Evolutionary conservation across 768 basidiomycete genomes (phyloP), one percentile per base, ranked within the genome.

Genomic region (Trametopsis cervina): DNA sequence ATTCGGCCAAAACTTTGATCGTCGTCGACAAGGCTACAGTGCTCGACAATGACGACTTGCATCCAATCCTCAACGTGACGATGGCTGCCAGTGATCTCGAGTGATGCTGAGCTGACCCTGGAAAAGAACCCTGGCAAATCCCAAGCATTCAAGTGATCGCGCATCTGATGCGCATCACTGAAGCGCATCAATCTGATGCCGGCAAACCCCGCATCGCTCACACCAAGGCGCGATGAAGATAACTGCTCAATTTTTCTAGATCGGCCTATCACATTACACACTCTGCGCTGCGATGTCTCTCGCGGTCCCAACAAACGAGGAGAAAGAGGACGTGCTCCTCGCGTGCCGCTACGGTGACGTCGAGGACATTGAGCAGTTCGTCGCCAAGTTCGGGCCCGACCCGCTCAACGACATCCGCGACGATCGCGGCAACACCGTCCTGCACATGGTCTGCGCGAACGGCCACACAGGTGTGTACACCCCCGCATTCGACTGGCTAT

Each of bases 381-480:
- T 87, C 22, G 63, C 73, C 18, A 67, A 70, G 29, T 85, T 80
- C 61, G 82, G 86, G 9, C 48, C 66, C 1, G 67, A 67, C 4
- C 49, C 74, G 0, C 66, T 89, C 11, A 64, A 65, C 33, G 60
- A 63, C 29, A 65, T 80, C 11, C 76, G 72, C 36, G 93, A 95
- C 67, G 83, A 83, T 37, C 78, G 86, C 60, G 83, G 78, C 33
- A 96, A 92, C 69, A 81, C 77, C 2, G 68, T 82, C 35, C 68
- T 96, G 33, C 93, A 96, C 63, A 95, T 95, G 92, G 72, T 77
- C 12, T 81, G 79, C 48, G 93, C 77, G 1, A 97, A 97, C 65
- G 93, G 93, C 0, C 93, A 96, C 71, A 57, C 70, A 68, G 89
- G 93, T 94, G 58, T 69, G 72, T 50, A 33, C 12, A 29, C 21